Base-by-base conservation (phyloP, 2,329 filamentous ascomycete genomes). In the Zymoseptoria passerinii region DNA sequence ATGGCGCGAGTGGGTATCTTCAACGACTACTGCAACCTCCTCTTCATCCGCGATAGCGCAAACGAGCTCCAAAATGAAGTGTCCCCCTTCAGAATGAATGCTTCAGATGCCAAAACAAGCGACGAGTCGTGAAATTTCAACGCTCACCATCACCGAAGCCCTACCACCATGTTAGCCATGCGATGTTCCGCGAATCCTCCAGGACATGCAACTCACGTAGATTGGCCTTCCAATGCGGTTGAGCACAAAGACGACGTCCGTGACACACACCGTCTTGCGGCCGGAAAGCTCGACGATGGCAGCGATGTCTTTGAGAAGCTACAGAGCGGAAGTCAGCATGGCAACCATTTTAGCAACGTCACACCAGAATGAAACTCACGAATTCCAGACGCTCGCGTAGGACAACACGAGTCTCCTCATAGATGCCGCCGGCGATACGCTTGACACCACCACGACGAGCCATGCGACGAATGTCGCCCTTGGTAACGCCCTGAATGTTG, bases 401-500 rank as follows among this genome's bases (percentile, higher is more conserved):
- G 0, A 77, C 82, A 0, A 3, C 18, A 0, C 89, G 77, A 0
- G 79, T 71, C 0, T 88, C 85, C 0, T 84, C 77, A 66, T 92
- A 92, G 2, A 91, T 85, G 0, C 51, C 63, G 0, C 69, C 80
- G 0, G 84, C 86, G 8, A 92, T 90, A 0, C 88, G 78, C 69
- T 91, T 91, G 0, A 92, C 85, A 0, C 89, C 89, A 1, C 88
- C 89, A 6, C 89, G 83, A 5, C 89, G 82, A 1, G 89, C 89
- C 0, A 92, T 73, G 48, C 88, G 85, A 72, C 91, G 88, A 58
- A 68, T 69, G 54, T 61, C 65, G 18, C 61, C 61, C 86, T 95
- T 96, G 72, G 91, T 96, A 74, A 96, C 94, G 80, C 92, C 92
- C 81, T 95, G 90, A 74, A 96, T 96, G 87, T 95, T 96, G 87